Conservation (phyloP, 2,329 filamentous ascomycete species). For the Aspergillus nomiae region DNA sequence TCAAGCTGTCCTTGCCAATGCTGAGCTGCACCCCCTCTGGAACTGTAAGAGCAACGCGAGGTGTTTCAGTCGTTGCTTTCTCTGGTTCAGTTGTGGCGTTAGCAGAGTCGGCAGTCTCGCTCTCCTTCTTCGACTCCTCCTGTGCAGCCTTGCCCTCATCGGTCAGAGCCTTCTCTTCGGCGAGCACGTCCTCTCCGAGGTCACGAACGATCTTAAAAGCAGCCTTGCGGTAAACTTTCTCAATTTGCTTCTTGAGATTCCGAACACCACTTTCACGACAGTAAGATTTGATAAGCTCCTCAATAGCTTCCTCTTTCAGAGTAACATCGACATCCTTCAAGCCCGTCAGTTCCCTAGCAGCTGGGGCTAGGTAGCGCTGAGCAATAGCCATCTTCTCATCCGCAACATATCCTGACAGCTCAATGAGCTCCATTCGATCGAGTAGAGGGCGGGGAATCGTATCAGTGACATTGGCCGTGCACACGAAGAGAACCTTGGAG, state of each 20-base stretch:
- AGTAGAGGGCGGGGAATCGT: constrained; percentile 92
- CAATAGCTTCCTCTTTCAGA: constrained; percentile 83
- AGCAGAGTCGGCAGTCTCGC: constrained; percentile 64
- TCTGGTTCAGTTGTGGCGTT: constrained; percentile 56
- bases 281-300: constrained; percentile 97
- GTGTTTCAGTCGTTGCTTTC: constrained; percentile 54
- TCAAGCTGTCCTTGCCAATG: constrained; percentile 86
- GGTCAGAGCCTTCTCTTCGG: constrained; percentile 80
- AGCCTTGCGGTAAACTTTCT: constrained; percentile 97
- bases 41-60: constrained; percentile 76
- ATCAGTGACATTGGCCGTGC: constrained; percentile 98
- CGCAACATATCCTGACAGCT: constrained; percentile 92
- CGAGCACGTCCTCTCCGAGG: constrained; percentile 78
- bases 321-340: constrained; percentile 87
- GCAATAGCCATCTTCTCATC: constrained; percentile 99
- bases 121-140: constrained; percentile 57
- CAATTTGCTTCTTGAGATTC: constrained; percentile 98
- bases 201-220: constrained; percentile 97
- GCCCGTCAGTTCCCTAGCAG: constrained; percentile 91
- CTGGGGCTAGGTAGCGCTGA: constrained; percentile 85
- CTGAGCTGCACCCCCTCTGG: constrained; percentile 83
- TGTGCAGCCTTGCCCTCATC: constrained; percentile 80
- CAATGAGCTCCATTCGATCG: constrained; percentile 97
- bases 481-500: constrained; percentile 97
- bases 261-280: constrained; percentile 95